These are phyloP conservation scores for Apiospora aurea DNA, from an alignment of 2,329 filamentous ascomycete genomes.

Conservation along the genomic window DNA sequence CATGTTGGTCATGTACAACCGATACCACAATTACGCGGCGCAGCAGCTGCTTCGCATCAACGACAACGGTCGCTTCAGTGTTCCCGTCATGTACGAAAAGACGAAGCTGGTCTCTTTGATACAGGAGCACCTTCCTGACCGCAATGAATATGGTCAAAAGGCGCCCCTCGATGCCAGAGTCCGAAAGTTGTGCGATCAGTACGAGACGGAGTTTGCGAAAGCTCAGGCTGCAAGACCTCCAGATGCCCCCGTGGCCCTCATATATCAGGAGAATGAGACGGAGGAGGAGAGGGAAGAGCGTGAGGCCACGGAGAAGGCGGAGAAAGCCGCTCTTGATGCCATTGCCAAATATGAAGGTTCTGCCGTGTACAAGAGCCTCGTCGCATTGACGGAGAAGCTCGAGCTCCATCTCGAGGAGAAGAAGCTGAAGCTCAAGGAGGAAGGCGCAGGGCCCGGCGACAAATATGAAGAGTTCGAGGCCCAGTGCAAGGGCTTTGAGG, in stretches of 20 bases:
- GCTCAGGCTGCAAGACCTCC: no score
- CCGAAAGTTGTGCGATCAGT: no score
- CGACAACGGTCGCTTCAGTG: slow-evolving; percentile 67
- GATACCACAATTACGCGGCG: slow-evolving; percentile 74
- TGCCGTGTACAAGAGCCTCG: no score
- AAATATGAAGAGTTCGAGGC: slow-evolving; percentile 23
- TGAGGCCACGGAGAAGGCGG: slow-evolving; percentile 36
- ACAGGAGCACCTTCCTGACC: not conserved
- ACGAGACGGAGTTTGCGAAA: no score
- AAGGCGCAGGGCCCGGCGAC: not conserved
- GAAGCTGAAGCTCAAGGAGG: slow-evolving; percentile 28
- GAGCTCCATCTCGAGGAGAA: slow-evolving; percentile 48
- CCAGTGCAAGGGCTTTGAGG: slow-evolving; percentile 26
- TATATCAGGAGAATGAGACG: no score
- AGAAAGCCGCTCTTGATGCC: slow-evolving; percentile 39
- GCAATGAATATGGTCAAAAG: no score
- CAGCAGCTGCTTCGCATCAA: slow-evolving; percentile 64
- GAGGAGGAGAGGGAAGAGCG: no score
- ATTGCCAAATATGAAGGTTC: slow-evolving; percentile 22
- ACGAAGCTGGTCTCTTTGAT: slow-evolving; percentile 26
- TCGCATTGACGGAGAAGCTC: slow-evolving; percentile 26
- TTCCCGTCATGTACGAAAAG: slow-evolving; percentile 40
- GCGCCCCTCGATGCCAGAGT: slow-evolving; percentile 28
- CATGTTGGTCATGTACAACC: slow-evolving; percentile 71
- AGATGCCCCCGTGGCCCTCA: no score